Percentiles rank a stretch among this genome's conserved stretches.
Evolutionary conservation across 176 grass and related monocot species (phyloP).

Genomic region (Aegilops umbellulata): DNA sequence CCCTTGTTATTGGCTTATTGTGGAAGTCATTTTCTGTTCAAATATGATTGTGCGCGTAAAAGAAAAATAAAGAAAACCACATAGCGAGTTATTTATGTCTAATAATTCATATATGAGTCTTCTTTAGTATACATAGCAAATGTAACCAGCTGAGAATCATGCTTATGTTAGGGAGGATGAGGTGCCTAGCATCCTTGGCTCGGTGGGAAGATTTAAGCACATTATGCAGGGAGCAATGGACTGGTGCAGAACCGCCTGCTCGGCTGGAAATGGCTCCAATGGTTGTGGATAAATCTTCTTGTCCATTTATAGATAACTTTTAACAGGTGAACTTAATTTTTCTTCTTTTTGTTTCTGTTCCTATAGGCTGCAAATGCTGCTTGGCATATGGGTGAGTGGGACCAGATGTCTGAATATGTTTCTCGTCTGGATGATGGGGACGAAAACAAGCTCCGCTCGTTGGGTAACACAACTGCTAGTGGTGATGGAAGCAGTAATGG

Average conservation of each 20-base stretch:
- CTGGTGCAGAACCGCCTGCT: constrained; percentile 88
- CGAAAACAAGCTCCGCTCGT: constrained; percentile 73
- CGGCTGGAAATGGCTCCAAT: constrained; percentile 97
- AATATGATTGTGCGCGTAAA: not conserved
- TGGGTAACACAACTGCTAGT: constrained; percentile 85
- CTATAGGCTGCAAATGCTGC: constrained; percentile 89
- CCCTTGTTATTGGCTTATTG: not conserved
- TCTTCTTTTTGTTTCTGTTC: constrained; percentile 4
- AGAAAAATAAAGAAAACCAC: not conserved
- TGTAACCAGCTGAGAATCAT: constrained; percentile 27
- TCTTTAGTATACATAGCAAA: not conserved
- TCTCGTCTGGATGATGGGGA: constrained; percentile 90
- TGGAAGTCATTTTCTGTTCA: not conserved
- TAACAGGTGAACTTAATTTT: constrained; percentile 6
- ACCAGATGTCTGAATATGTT: constrained; percentile 96
- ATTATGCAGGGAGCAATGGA: constrained; percentile 97
- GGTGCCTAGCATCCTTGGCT: constrained; percentile 91
- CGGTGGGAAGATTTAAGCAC: constrained; percentile 90
- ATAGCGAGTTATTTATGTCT: not conserved
- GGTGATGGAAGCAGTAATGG: constrained; percentile 99
- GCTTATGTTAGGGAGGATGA: constrained; percentile 73
- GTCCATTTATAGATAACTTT: not conserved
- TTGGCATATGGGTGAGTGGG: constrained; percentile 99
- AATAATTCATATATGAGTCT: constrained; percentile 4
- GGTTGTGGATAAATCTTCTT: constrained; percentile 48